Percentiles rank a stretch among this genome's conserved stretches.
These are phyloP conservation scores for Kazachstania psychrophila DNA, from an alignment of 805 yeast genomes.

Conservation along the genomic window DNA sequence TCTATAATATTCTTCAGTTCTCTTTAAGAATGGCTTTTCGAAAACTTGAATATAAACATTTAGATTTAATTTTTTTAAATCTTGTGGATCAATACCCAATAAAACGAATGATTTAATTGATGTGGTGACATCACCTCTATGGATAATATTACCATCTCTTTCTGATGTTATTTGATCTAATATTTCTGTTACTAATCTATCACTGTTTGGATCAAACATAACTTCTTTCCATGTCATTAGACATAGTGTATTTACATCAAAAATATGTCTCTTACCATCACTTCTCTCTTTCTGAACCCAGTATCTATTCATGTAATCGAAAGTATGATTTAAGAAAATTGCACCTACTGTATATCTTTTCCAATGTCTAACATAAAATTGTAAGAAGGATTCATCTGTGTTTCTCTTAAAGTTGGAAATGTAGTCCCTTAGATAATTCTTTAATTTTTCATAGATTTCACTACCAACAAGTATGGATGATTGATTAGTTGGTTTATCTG, in stretches of 20 bases:
- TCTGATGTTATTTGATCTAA: constrained; percentile 68
- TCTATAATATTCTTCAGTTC: constrained; percentile 43
- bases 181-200: constrained; percentile 55
- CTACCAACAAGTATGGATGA: constrained; percentile 65
- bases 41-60: constrained; percentile 73
- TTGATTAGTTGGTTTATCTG: constrained; percentile 31
- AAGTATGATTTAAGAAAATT: constrained; percentile 80
- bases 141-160: constrained; percentile 68
- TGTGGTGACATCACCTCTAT: constrained; percentile 52
- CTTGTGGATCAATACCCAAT: constrained; percentile 85
- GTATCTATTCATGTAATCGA: constrained; percentile 91
- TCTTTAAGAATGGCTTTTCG: constrained; percentile 66
- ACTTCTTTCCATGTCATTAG: constrained; percentile 79
- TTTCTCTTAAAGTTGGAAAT: constrained; percentile 41
- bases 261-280: constrained; percentile 82
- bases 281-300: constrained; percentile 96
- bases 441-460: constrained; percentile 70
- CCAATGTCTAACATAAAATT: constrained; percentile 83
- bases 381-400: constrained; percentile 59
- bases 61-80: constrained; percentile 74
- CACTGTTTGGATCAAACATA: constrained; percentile 62
- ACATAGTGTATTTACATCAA: constrained; percentile 84
- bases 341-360: constrained; percentile 85
- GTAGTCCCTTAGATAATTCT: constrained; percentile 54
- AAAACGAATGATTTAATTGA: constrained; percentile 82